Conservation (phyloP, 1,139 yeast species). For the Blastobotrys arbuscula region DNA sequence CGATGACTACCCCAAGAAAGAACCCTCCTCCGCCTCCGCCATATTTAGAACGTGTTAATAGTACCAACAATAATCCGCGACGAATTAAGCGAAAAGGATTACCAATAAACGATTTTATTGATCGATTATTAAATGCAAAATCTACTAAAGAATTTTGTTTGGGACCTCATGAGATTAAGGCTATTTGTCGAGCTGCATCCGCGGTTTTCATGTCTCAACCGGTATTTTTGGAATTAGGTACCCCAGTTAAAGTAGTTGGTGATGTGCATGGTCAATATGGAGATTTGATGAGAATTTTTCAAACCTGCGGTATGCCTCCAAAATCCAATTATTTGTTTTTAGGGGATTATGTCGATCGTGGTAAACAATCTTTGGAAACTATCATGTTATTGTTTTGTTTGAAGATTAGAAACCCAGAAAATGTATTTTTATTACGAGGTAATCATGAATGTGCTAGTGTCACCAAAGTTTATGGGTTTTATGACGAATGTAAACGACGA, state of each 20-base stretch:
- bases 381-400: constrained; percentile 64
- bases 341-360: constrained; percentile 86
- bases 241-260: constrained; percentile 84
- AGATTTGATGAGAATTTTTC: constrained; percentile 68
- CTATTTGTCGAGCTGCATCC: constrained; percentile 61
- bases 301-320: constrained; percentile 77
- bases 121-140: constrained; percentile 21
- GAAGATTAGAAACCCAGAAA: constrained; percentile 77
- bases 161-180: constrained; percentile 51
- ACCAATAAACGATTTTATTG: constrained; percentile 19
- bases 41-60: background rate
- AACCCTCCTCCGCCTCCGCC: background rate
- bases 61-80: background rate
- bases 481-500: constrained; percentile 82
- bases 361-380: constrained; percentile 77
- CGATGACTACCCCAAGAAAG: constrained; percentile 1
- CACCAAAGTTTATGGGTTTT: constrained; percentile 80
- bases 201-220: constrained; percentile 74
- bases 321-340: constrained; percentile 69
- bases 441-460: constrained; percentile 83
- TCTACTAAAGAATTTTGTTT: constrained; percentile 29
- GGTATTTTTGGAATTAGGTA: constrained; percentile 63
- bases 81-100: background rate
- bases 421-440: constrained; percentile 76
- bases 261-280: constrained; percentile 83